Evolutionary conservation across 2,329 filamentous ascomycete species (phyloP), one percentile per base, ranked within the genome.

Genomic region (Atkinsonella texensis): DNA sequence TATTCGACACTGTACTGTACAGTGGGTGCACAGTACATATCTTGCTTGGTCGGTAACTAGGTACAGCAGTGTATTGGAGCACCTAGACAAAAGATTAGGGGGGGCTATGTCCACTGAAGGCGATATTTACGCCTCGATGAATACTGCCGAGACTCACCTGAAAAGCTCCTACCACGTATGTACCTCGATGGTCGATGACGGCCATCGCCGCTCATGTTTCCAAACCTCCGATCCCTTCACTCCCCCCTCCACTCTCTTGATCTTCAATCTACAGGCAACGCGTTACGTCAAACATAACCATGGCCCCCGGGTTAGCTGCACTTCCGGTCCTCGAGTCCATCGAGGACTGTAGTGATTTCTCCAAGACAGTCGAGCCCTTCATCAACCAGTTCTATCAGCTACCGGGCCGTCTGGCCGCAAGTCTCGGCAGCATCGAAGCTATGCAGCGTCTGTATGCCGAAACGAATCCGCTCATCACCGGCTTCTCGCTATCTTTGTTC

Each of bases 381-480:
- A 63, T 89, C 45, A 73, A 79, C 10, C 83, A 89, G 66, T 73
- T 90, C 52, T 78, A 79, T 63, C 74, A 80, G 60, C 76, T 95
- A 33, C 87, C 89, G 11, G 72, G 77, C 52, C 79, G 81, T 58
- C 64, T 87, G 50, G 65, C 81, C 55, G 76, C 79, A 48, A 79
- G 78, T 58, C 72, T 81, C 56, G 74, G 75, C 57, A 81, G 79
- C 63, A 68, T 77, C 35, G 75, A 80, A 49, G 79, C 73, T 49
- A 71, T 96, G 51, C 74, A 81, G 59, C 72, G 82, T 46, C 70
- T 95, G 52, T 98, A 97, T 62, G 66, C 85, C 51, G 75, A 81
- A 46, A 97, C 91, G 17, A 97, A 98, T 64, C 93, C 93, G 0
- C 72, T 95, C 42, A 75, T 95, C 31, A 83, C 80, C 1, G 86